phyloP scores from a whole-genome alignment of 108 stramenopile genomes.

The Pinguiococcus pyrenoidosus region DNA sequence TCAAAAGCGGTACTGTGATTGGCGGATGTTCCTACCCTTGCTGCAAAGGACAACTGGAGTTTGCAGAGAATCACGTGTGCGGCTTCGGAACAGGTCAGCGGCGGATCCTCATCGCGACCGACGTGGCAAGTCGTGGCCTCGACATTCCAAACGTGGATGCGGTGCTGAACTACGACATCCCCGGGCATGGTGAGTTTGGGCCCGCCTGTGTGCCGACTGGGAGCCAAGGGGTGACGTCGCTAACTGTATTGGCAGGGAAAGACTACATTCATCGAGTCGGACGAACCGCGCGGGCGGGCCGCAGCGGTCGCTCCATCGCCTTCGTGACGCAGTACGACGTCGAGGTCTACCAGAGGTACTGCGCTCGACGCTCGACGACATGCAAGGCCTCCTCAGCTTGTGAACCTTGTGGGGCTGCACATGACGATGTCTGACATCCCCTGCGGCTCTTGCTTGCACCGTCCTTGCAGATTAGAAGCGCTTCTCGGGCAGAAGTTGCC shows the following conservation, averaged over 20 bases:
- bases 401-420: background rate
- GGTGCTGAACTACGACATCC: slow-evolving; percentile 90
- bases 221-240: no score
- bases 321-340: slow-evolving; percentile 99
- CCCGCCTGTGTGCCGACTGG: no score
- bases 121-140: slow-evolving; percentile 86
- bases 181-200: slow-evolving; percentile 55
- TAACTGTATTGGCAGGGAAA: no score
- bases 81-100: no score
- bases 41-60: background rate
- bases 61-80: background rate
- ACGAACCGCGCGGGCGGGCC: slow-evolving; percentile 87
- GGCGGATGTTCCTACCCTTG: background rate
- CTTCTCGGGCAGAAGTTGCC: slow-evolving; percentile 42
- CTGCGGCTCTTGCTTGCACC: background rate
- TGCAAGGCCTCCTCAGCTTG: slow-evolving; percentile 1
- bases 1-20: slow-evolving; percentile 48
- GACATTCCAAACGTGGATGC: slow-evolving; percentile 89
- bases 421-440: slow-evolving; percentile 2
- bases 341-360: slow-evolving; percentile 85
- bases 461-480: background rate
- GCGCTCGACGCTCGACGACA: slow-evolving; percentile 44
- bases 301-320: slow-evolving; percentile 84
- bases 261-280: slow-evolving; percentile 95
- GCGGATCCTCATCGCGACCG: slow-evolving; percentile 85